Evolutionary conservation across 805 yeast genomes (phyloP).

Genomic region (Tetrapisispora pingtungensis): DNA sequence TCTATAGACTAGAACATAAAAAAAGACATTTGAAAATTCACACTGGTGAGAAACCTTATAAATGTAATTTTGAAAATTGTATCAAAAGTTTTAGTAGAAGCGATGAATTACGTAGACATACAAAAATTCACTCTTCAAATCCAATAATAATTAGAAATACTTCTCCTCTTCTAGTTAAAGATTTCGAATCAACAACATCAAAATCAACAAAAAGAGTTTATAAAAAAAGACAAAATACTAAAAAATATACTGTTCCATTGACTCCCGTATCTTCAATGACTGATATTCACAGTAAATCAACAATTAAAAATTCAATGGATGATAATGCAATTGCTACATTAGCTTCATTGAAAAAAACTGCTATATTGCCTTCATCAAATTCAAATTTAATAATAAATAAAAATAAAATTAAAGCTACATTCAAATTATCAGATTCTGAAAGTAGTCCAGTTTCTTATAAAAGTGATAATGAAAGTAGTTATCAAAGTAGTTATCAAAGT

Average conservation of each 20-base stretch:
- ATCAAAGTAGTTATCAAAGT: not conserved
- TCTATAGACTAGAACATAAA: constrained; percentile 80
- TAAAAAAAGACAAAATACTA: not conserved
- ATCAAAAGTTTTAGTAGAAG: constrained; percentile 65
- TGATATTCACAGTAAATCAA: not conserved
- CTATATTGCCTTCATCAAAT: constrained; percentile 1
- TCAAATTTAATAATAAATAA: not conserved
- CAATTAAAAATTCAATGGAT: not conserved
- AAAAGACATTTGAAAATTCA: constrained; percentile 84
- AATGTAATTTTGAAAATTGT: constrained; percentile 76
- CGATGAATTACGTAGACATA: constrained; percentile 78
- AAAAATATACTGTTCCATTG: not conserved
- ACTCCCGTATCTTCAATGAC: constrained; percentile 1
- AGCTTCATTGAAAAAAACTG: not conserved
- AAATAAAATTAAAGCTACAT: not conserved
- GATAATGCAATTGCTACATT: not conserved
- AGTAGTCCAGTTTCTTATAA: not conserved
- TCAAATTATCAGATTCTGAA: not conserved
- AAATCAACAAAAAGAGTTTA: not conserved
- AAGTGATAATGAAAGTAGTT: not conserved
- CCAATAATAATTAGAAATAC: not conserved
- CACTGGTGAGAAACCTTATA: constrained; percentile 86
- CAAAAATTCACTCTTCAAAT: constrained; percentile 48
- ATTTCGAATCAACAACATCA: not conserved
- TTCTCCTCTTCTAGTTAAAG: not conserved